These are phyloP conservation scores for Theobroma cacao DNA, from an alignment of 345 rosid genomes.

Conservation along the genomic window DNA sequence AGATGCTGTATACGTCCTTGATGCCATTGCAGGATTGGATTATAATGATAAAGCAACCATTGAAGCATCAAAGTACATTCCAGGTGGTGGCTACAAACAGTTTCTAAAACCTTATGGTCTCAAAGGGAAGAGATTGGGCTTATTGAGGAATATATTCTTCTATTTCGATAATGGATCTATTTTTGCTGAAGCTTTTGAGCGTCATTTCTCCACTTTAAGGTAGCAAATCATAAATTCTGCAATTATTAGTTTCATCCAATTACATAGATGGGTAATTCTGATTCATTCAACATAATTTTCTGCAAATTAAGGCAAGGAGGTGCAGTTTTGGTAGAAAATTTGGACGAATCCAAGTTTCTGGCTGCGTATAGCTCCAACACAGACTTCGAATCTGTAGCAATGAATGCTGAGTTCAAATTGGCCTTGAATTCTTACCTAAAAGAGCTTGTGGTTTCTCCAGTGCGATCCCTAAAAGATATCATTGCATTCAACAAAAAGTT, in stretches of 20 bases:
- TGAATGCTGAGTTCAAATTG: constrained; percentile 38
- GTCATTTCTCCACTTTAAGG: constrained; percentile 34
- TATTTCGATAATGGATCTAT: background rate
- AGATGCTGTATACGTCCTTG: constrained; percentile 46
- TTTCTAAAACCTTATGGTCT: constrained; percentile 38
- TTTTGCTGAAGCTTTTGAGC: constrained; percentile 13
- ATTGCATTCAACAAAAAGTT: constrained; percentile 32
- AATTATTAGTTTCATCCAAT: too few species aligned
- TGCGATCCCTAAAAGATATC: constrained; percentile 29
- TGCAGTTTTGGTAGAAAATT: constrained; percentile 31
- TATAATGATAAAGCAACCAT: constrained; percentile 34
- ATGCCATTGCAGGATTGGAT: constrained; percentile 44
- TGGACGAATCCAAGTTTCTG: constrained; percentile 19
- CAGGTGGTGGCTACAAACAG: constrained; percentile 46
- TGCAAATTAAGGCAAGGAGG: constrained; percentile 29
- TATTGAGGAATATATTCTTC: constrained; percentile 29
- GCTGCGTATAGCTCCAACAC: background rate
- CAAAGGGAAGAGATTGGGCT: constrained; percentile 36
- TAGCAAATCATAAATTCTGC: background rate
- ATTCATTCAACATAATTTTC: background rate
- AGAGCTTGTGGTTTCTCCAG: constrained; percentile 25
- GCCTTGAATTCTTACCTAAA: constrained; percentile 34
- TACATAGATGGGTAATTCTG: too few species aligned
- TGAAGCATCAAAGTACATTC: constrained; percentile 42
- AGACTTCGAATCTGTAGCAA: constrained; percentile 21